Evolutionary conservation across 331 rosid species (phyloP), one percentile per base, ranked within the genome.

Genomic region (Malus hybrid): DNA sequence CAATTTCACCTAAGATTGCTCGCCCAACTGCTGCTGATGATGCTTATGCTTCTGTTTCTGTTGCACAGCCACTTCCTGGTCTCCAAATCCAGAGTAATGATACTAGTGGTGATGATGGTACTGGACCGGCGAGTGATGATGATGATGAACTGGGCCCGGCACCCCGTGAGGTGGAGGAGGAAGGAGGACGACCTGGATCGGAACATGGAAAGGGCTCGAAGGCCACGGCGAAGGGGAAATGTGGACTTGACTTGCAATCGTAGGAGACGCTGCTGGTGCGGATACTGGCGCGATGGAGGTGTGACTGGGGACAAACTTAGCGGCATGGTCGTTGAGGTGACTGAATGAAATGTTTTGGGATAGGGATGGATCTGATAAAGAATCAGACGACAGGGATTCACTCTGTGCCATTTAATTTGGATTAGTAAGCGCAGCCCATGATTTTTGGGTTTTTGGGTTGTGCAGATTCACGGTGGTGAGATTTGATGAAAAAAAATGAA

Each of bases 281-380:
- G 86, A 84, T 1, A 88, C n/a, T 86, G 86, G 24, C 73, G 76
- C 22, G 76, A 69, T 22, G 73, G 87, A 66, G 75, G 86, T 8
- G 55, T 90, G 88, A 24, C 82, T 81, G 34, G 92, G 66, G 24
- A 93, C 96, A 62, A 91, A 93, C 80, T 88, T 97, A 6, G 90
- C 93, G 14, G 98, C 98, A 82, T 81, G 90, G 0, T 97, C 98
- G 90, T 93, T 93, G 84, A 93, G 97, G 26, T 91, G 88, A 68
- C 97, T 89, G 61, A 85, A 82, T 15, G 97, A 93, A 57, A 69
- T 77, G 86, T 67, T 91, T 16, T 86, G 82, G 5, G 89, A 80
- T 6, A 85, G 81, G 53, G 87, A 68, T 57, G 89, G 89, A 82
- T 87, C 92, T 24, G 24, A 24, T 24, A 24, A 1, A 24, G 24